Conservation (phyloP, 2,329 filamentous ascomycete genomes). For the Cercospora zeina region DNA sequence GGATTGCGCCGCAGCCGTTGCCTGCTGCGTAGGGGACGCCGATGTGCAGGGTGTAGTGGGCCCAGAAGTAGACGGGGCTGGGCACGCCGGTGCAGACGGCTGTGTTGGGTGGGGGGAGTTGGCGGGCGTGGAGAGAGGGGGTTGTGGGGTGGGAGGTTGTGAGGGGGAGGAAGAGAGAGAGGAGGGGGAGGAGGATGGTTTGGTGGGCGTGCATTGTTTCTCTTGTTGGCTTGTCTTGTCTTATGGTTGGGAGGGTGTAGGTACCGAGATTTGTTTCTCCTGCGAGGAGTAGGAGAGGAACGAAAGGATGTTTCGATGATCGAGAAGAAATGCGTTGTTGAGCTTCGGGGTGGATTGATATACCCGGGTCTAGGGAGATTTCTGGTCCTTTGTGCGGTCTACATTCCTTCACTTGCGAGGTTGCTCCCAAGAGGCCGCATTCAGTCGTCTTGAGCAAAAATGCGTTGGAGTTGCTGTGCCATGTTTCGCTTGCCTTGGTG, state of each 20-base stretch:
- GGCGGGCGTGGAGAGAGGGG: not conserved
- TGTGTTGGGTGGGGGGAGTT: not conserved
- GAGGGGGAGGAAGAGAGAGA: not conserved
- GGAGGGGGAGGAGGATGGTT: not conserved
- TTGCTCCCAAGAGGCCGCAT: not conserved
- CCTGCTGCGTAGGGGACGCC: not conserved
- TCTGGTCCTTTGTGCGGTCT: not conserved
- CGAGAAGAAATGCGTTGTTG: not conserved
- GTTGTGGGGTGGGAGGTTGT: not conserved
- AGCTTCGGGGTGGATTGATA: not conserved
- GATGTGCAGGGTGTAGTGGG: conserved; percentile 4
- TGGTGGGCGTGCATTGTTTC: not conserved
- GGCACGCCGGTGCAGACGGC: not conserved
- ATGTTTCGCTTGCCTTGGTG: not conserved
- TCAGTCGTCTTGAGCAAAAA: not conserved
- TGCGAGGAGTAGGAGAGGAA: not conserved
- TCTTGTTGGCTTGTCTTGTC: too few relatives aligned
- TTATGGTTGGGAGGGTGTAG: not conserved
- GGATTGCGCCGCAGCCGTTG: not conserved
- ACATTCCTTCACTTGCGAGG: not conserved
- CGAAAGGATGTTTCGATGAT: too few relatives aligned
- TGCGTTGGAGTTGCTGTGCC: not conserved
- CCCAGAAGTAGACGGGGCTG: not conserved
- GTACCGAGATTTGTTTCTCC: not conserved
- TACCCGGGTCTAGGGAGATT: not conserved